phyloP scores from a whole-genome alignment of 306 rosid genomes.

The Prunus mongolica region DNA sequence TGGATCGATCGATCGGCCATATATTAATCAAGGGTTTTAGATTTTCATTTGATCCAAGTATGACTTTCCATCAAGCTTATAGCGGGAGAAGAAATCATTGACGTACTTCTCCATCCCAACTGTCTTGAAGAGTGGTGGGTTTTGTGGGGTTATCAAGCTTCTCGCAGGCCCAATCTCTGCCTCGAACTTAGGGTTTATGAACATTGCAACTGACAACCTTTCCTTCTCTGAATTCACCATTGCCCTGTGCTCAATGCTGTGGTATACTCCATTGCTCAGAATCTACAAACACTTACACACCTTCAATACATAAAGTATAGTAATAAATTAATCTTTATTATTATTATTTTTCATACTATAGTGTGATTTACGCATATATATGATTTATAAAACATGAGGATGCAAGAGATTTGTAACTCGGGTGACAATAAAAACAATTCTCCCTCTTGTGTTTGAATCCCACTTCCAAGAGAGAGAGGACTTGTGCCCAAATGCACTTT shows the following conservation, averaged over 20 bases:
- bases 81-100: slow-evolving; percentile 45
- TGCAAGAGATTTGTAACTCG: no score
- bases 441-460: no score
- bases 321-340: no score
- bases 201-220: slow-evolving; percentile 63
- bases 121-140: slow-evolving; percentile 45
- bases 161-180: slow-evolving; percentile 53
- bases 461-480: no score
- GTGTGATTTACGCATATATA: no score
- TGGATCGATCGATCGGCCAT: neutral
- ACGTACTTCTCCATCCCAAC: slow-evolving; percentile 51
- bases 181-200: slow-evolving; percentile 59
- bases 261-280: slow-evolving; percentile 69
- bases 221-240: slow-evolving; percentile 56
- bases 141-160: slow-evolving; percentile 27
- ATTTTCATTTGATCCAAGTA: slow-evolving; percentile 60
- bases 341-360: no score
- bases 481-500: no score
- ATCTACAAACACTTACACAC: slow-evolving; percentile 34
- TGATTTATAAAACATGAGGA: no score
- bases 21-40: neutral
- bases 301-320: no score
- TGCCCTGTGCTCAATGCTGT: slow-evolving; percentile 71
- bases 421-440: no score
- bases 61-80: slow-evolving; percentile 53